Conservation (phyloP, 73 alveolate genomes). For the Paramecium primaurelia region DNA sequence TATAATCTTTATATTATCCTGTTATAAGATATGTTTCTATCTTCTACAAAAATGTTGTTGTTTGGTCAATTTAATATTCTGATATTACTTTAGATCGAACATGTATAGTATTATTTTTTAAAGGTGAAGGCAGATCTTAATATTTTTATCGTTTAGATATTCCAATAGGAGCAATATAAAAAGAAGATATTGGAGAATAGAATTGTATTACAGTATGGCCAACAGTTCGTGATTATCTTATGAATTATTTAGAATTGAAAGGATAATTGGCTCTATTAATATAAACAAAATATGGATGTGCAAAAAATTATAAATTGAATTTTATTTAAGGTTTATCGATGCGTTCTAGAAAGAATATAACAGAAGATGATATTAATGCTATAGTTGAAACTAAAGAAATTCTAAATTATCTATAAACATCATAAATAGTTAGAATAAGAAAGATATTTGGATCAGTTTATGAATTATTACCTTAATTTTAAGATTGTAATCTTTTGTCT, state of each 20-base stretch:
- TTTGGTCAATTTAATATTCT: conserved; percentile 21
- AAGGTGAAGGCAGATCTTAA: conserved; percentile 9
- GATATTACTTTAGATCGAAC: conserved; percentile 26
- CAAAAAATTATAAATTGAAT: neutral
- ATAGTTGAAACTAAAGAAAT: neutral
- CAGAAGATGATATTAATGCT: neutral
- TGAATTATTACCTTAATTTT: conserved; percentile 24
- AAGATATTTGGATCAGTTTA: conserved; percentile 43
- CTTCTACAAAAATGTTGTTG: conserved; percentile 18
- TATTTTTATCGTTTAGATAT: conserved; percentile 41
- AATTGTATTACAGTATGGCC: conserved; percentile 45
- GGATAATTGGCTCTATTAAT: conserved; percentile 9
- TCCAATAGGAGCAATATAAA: neutral
- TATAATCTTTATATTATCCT: conserved; percentile 32
- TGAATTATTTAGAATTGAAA: conserved; percentile 10
- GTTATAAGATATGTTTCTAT: conserved; percentile 17
- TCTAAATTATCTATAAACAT: conserved; percentile 1
- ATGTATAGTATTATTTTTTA: neutral
- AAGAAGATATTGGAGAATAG: neutral
- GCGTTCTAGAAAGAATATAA: neutral
- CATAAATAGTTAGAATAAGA: conserved; percentile 19
- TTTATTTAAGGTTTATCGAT: neutral
- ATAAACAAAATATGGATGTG: neutral
- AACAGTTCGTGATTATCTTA: conserved; percentile 10
- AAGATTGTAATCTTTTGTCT: neutral